Evolutionary conservation across 2,329 filamentous ascomycete genomes (phyloP), one percentile per base, ranked within the genome.

Genomic region (Phyllosticta citribraziliensis): DNA sequence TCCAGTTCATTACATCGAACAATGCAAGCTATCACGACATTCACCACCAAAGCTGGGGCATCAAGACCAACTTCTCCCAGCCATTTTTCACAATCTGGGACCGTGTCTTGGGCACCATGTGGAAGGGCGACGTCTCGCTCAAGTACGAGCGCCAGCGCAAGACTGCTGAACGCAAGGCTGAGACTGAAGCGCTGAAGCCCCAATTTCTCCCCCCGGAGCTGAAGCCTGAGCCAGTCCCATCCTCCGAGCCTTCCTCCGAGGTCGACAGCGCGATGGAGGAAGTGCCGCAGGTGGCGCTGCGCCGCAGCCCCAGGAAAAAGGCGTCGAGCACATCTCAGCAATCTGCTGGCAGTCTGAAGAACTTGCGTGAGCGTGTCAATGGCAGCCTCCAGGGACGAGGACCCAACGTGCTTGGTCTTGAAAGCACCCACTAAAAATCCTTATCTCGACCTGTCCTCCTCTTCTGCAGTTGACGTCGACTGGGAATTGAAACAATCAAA

Each of bases 31-130:
- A 97, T 75, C 94, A 99, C 72, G 94, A 99, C 71, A 93, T 99
- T 63, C 94, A 99, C 76, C 94, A 99, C 77, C 94, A 99, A 76
- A 95, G 89, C 75, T 97, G 93, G 92, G 94, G 94, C 62, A 96
- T 99, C 81, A 99, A 97, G 82, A 89, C 88, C 65, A 95, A 95
- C 76, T 95, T 91, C 74, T 88, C 87, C 5, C 90, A 95, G 75
- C 90, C 90, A 2, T 95, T 92, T 78, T 97, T 97, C 77, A 97
- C 89, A 55, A 91, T 97, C 76, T 97, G 94, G 91, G 94, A 99
- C 73, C 81, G 83, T 55, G 70, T 91, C 27, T 79, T 96, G 22
- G 86, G 87, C 57, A 99, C 94, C 24, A 88, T 85, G 74, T 97
- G 91, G 86, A 84, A 82, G 63, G 85, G 79, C 65, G 84, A 84